phyloP scores from a whole-genome alignment of 345 rosid species.

The Pistacia integerrima region DNA sequence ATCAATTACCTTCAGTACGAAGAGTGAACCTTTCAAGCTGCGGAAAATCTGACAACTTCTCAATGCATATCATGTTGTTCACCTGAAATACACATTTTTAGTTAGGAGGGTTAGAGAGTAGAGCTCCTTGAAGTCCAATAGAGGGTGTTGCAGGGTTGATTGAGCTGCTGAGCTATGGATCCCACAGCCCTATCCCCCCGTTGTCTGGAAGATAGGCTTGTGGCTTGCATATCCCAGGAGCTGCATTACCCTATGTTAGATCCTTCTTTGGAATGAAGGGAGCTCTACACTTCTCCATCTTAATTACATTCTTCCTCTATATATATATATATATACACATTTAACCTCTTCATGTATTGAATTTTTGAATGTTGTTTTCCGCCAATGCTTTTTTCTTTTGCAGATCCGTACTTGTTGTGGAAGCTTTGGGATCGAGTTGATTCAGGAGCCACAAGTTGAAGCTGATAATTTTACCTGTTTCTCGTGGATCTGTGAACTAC shows the following conservation, averaged over 20 bases:
- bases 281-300: slow-evolving; percentile 58
- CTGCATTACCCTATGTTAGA: slow-evolving; percentile 44
- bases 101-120: slow-evolving; percentile 19
- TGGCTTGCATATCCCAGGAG: slow-evolving; percentile 96
- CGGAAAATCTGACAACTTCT: slow-evolving; percentile 78
- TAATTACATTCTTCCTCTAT: no score
- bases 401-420: no score
- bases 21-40: slow-evolving; percentile 98
- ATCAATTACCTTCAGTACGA: slow-evolving; percentile 81
- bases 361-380: no score
- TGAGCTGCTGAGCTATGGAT: slow-evolving; percentile 92
- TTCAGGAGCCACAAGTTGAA: no score
- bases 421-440: no score
- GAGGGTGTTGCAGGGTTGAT: slow-evolving; percentile 60
- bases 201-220: slow-evolving; percentile 44
- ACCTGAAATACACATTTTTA: slow-evolving; percentile 44
- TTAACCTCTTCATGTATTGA: no score
- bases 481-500: no score
- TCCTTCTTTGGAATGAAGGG: slow-evolving; percentile 97
- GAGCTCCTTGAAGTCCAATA: slow-evolving; percentile 97
- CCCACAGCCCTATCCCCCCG: slow-evolving; percentile 57
- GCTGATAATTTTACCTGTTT: no score
- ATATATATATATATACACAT: no score
- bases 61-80: slow-evolving; percentile 72
- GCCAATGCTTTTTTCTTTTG: no score